Base-by-base conservation (phyloP, 148 eudicot genomes). In the Vaccinium darrowii region DNA sequence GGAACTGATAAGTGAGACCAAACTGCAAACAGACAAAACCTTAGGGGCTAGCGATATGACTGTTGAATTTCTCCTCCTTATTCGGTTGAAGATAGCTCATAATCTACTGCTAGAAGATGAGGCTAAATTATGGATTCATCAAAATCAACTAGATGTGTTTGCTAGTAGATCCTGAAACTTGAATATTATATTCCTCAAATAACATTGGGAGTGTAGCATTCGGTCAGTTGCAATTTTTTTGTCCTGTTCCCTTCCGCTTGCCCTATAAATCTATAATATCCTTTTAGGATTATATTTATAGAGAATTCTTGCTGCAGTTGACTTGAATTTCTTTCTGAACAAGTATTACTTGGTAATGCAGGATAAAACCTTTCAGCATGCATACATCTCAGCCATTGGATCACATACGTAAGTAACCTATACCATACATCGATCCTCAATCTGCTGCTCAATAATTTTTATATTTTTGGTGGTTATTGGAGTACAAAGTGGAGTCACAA, bases 311-410 rank as follows among this genome's bases (percentile, higher is more conserved):
- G 69, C 62, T 60, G 60, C 74, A 54, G 76, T 43, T 49, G 50
- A 78, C 71, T 58, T 57, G 23, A 63, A 79, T 49, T 78, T 72
- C 23, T 74, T 52, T 57, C 57, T 87, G 49, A 83, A n/a, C 23
- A 56, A 63, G 58, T 76, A 52, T 82, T 82, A 78, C 57, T 52
- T 85, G 51, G 58, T 78, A 43, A 84, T 94, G 93, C 88, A 96
- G 98, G 96, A 95, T 88, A 94, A 97, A 91, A 97, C 99, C 56
- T 97, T 97, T 87, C 96, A 94, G 87, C 98, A 95, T 94, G 86
- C 93, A 36, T 97, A 97, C 84, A 85, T 97, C 88, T 92, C 94
- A 39, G 98, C 91, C n/a, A 85, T 97, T 58, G 98, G 98, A 85
- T 84, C 99, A 52, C 99, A 95, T 83, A 97, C 99, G 99, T 96